Base-by-base conservation (phyloP, 371 early-diverging fungal genomes). In the Mortierella sp. region DNA sequence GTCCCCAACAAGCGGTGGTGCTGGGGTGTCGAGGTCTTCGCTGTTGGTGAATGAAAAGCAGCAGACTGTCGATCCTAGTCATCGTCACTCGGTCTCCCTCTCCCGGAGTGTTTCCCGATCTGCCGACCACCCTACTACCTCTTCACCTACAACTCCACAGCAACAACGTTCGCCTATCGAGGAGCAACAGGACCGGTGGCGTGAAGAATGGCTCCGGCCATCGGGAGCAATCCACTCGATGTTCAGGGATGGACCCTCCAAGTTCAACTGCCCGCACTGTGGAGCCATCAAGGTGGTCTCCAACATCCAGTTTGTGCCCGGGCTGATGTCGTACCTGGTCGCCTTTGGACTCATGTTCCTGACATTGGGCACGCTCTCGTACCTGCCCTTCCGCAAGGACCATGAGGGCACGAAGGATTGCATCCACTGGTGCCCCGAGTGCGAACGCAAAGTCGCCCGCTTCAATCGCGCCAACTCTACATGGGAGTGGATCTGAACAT, bases 341-440 rank as follows among this genome's bases (percentile, higher is more conserved):
- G 73, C 82, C 7, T 81, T 81, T 45, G 77, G 82, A 10, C 55
- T 81, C 3, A 61, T 81, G 70, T 81, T 81, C 71, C 53, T 81
- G 53, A 81, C 82, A 0, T 43, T 81, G 29, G 82, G 82, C 9
- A 77, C 82, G 11, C 55, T 77, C 4, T 67, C 68, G 9, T 81
- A 72, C 43, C 16, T 81, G 24, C 82, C 82, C 14, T 76, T 81
- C 55, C 77, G 81, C 5, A 81, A 73, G 64, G 71, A 68, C 19
- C 81, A 81, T 67, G 74, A 81, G 63, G 81, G 71, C 13, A 81
- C 81, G 41, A 81, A 81, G 71, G 81, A 81, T 44, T 81, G 81
- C 64, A 66, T 81, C 44, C 81, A 81, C 40, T 81, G 81, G 81
- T 81, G 81, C 41, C 81, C 81, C 8, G 45, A 66, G 22, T 81